Conservation (phyloP, 2,329 filamentous ascomycete species). For the Chaetothyriales sp. region DNA sequence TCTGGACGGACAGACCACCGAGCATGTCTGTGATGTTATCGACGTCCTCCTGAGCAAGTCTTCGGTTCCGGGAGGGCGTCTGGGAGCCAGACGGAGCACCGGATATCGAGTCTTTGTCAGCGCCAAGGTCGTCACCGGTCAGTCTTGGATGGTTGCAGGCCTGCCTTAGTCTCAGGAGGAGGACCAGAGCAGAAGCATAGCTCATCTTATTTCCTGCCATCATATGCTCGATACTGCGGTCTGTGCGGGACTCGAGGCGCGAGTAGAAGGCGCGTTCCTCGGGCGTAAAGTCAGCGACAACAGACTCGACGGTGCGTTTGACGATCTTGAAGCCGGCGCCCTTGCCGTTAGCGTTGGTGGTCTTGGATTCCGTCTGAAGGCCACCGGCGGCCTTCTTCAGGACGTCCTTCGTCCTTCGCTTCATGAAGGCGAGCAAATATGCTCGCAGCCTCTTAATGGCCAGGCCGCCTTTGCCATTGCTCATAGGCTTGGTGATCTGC, state of each 20-base stretch:
- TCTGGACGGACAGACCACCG: constrained; percentile 64
- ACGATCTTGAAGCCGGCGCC: constrained; percentile 75
- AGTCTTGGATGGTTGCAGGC: constrained; percentile 90
- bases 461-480: constrained; percentile 74
- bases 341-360: constrained; percentile 36
- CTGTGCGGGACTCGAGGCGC: constrained; percentile 67
- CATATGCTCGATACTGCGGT: constrained; percentile 77
- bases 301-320: constrained; percentile 71
- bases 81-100: not conserved
- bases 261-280: constrained; percentile 79
- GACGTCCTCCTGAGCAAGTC: constrained; percentile 49
- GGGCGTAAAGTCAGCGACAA: constrained; percentile 63
- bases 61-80: constrained; percentile 20
- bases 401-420: constrained; percentile 95
- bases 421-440: constrained; percentile 89
- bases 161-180: constrained; percentile 80
- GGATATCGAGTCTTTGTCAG: constrained; percentile 55
- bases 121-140: constrained; percentile 69
- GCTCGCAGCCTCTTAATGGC: constrained; percentile 77
- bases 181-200: constrained; percentile 84
- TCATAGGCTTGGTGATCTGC: constrained; percentile 79
- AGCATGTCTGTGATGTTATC: constrained; percentile 79
- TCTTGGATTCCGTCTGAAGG: constrained; percentile 54
- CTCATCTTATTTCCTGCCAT: constrained; percentile 67
- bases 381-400: constrained; percentile 76